Base-by-base conservation (phyloP, 495 filamentous ascomycete genomes). In the Aspergillus conjunctus region DNA sequence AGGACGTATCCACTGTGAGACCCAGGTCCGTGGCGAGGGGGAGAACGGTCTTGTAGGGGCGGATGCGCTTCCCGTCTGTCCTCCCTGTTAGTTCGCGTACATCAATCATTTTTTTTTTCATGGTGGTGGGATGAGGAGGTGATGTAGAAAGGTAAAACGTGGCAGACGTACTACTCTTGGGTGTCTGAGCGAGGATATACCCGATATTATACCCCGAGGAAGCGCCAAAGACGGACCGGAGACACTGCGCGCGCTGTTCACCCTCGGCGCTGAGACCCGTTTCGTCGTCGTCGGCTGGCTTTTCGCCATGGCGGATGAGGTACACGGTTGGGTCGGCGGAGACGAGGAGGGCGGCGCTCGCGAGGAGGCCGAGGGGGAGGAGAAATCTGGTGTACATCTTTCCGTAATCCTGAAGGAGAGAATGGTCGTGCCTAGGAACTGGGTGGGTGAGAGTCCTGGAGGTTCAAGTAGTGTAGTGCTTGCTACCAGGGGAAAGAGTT, bases 261-360 rank as follows among this genome's bases (percentile, higher is more conserved):
- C 83, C 83, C 50, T 76, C 56, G 0, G 76, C 48, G 32, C 68
- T 82, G 21, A 85, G 69, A 0, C 81, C 82, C 37, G 70, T 68
- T 1, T 30, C 51, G 10, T 63, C 68, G 32, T 76, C 76, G 54
- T 79, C 65, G 30, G 59, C 62, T 20, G 81, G 83, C 69, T 85
- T 85, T 65, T 85, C 83, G 61, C 82, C 83, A 62, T 85, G 83
- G 8, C 83, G 80, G 67, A 85, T 85, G 6, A 85, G 63, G 62
- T 85, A 85, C 31, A 85, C 73, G 0, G 71, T 81, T 14, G 78
- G 70, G 4, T 62, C 56, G 9, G 68, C 70, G 5, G 57, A 49
- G 37, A 60, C 58, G 1, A 72, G 18, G 9, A 58, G 59, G 4
- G 67, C 63, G 4, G 67, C 63, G 10, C 66, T 48, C 1, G 69